These are phyloP conservation scores for Phragmites australis DNA, from an alignment of 176 grass and related monocot species.

Conservation along the genomic window DNA sequence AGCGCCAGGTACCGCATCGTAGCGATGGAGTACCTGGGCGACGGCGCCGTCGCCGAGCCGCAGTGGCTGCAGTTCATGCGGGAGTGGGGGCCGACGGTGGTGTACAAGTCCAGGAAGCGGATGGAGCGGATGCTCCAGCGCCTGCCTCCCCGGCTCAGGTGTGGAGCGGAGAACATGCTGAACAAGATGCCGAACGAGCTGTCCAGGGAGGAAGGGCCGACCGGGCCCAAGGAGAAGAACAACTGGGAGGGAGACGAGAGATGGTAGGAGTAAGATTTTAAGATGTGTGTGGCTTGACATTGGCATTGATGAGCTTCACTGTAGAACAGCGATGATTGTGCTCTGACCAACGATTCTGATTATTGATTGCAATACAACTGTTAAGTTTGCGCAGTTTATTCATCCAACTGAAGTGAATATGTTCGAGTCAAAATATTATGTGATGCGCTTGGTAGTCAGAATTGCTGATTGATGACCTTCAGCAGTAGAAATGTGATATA, in stretches of 20 bases:
- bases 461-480: background rate
- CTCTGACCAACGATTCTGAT: background rate
- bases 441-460: background rate
- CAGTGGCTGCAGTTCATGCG: slow-evolving; percentile 83
- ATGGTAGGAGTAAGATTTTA: slow-evolving; percentile 37
- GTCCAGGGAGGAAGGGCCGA: slow-evolving; percentile 83
- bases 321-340: background rate
- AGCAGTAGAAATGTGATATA: background rate
- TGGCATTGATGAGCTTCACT: background rate
- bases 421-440: background rate
- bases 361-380: background rate
- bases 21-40: slow-evolving; percentile 64
- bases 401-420: background rate
- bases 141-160: slow-evolving; percentile 48
- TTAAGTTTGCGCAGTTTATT: background rate
- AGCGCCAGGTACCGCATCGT: slow-evolving; percentile 70
- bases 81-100: slow-evolving; percentile 80
- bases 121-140: slow-evolving; percentile 44
- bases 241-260: slow-evolving; percentile 88
- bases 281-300: background rate
- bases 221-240: slow-evolving; percentile 88
- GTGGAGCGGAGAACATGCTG: slow-evolving; percentile 53
- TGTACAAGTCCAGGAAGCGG: slow-evolving; percentile 56
- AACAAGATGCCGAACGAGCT: slow-evolving; percentile 76
- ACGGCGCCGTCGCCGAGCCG: slow-evolving; percentile 51